Base-by-base conservation (phyloP, 139 green algal genomes). In the Picochlorum sp. region DNA sequence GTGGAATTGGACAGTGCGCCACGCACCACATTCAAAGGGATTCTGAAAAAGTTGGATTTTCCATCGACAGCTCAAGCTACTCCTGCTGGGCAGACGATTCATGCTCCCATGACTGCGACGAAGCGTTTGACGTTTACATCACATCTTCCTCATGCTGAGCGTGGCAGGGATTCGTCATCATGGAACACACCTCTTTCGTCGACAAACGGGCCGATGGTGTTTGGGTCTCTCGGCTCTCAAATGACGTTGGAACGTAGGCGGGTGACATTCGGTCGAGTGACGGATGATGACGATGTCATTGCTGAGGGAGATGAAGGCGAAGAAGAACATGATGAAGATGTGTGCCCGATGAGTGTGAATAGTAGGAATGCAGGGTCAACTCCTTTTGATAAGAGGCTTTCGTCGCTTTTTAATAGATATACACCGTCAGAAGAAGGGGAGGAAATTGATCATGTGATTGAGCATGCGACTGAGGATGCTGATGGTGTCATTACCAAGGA, bases 341-440 rank as follows among this genome's bases (percentile, higher is more conserved):
- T 31, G 4, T 24, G 34, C 0, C 34, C 50, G 18, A 28, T 28
- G 24, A 65, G 24, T 60, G 58, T 72, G 8, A 77, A 77, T 57
- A 77, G 64, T 60, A 21, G 44, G 3, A 24, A 55, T 9, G 70
- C 70, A 6, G 70, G 70, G 2, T 28, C 23, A 31, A 77, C 70
- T 18, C 70, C 70, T 3, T 77, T 57, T 61, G 70, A 77, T 50
- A 30, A 49, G 6, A 63, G 65, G 16, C 51, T 77, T n/a, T 72
- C 70, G 2, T 60, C 54, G 5, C 49, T 77, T 49, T 65, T 77
- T 26, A 56, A 23, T 49, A 76, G 67, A 50, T 76, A 76, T 41
- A 38, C 56, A 8, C 51, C 23, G 2, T 26, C 47, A 54, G 47
- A 54, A 21, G n/a, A 54, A 13, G 47, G n/a, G n/a, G 11, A 13